These are phyloP conservation scores for Diaporthe capsici DNA, from an alignment of 2,329 filamentous ascomycete species.

Conservation along the genomic window DNA sequence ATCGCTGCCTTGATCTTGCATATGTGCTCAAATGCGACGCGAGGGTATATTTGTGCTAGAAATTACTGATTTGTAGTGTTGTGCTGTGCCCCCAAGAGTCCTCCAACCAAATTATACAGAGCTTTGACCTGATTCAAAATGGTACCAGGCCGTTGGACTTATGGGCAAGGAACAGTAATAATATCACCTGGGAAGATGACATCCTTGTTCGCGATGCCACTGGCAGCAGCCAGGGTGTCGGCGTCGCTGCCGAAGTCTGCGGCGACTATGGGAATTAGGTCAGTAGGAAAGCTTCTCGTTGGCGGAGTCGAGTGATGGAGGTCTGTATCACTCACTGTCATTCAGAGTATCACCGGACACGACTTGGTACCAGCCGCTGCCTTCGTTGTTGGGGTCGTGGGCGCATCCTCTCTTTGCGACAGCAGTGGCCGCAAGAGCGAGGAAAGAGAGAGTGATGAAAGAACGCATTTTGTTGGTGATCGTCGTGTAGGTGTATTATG, in stretches of 20 bases:
- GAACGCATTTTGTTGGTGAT: neutral
- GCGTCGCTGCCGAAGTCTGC: conserved; percentile 4
- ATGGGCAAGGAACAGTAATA: conserved; percentile 12
- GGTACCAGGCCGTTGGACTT: neutral
- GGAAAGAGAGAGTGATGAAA: conserved; percentile 1
- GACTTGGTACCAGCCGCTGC: conserved; percentile 8
- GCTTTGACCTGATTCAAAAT: no score
- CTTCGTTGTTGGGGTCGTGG: conserved; percentile 1
- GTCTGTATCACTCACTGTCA: neutral
- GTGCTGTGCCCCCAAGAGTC: accelerated
- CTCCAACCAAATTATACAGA: neutral
- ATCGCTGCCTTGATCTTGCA: neutral
- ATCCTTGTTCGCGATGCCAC: conserved; percentile 10
- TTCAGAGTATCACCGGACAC: neutral
- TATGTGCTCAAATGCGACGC: neutral
- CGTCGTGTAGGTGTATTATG: neutral
- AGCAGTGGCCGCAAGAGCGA: conserved; percentile 8
- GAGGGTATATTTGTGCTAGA: neutral
- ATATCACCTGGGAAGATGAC: conserved; percentile 8
- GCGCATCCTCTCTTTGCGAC: conserved; percentile 13
- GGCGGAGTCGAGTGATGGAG: neutral
- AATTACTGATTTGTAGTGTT: neutral
- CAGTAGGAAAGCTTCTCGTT: neutral
- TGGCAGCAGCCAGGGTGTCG: neutral
- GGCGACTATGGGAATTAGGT: neutral